phyloP scores from a whole-genome alignment of 139 green algal genomes.

The Micromonas commoda region DNA sequence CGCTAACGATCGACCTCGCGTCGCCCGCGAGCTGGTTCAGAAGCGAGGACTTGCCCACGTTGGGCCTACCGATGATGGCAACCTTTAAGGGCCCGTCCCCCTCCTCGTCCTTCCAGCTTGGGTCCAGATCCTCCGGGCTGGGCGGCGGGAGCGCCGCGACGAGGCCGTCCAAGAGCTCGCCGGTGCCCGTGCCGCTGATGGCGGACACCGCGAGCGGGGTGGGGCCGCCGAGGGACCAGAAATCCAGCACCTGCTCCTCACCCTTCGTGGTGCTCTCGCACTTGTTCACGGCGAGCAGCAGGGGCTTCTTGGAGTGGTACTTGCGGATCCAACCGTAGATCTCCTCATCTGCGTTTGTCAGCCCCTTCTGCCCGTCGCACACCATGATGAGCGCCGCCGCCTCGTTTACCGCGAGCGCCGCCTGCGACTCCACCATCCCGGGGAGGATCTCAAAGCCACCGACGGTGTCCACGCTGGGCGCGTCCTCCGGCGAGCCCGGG shows the following conservation, averaged over 20 bases:
- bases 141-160: conserved; percentile 20
- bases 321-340: conserved; percentile 81
- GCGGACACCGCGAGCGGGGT: conserved; percentile 66
- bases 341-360: conserved; percentile 73
- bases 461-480: conserved; percentile 6
- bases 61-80: conserved; percentile 91
- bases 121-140: conserved; percentile 19
- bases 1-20: conserved; percentile 87
- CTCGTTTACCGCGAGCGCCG: conserved; percentile 79
- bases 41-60: conserved; percentile 86
- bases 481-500: background rate
- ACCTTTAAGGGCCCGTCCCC: conserved; percentile 59
- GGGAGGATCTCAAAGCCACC: conserved; percentile 18
- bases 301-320: conserved; percentile 62
- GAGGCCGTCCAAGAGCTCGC: conserved; percentile 79
- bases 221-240: conserved; percentile 74
- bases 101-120: conserved; percentile 34
- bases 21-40: conserved; percentile 83
- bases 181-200: conserved; percentile 79
- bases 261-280: conserved; percentile 78
- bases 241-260: conserved; percentile 75
- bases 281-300: conserved; percentile 96
- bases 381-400: conserved; percentile 77
- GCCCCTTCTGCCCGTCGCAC: conserved; percentile 79
- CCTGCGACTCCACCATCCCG: conserved; percentile 62